A percentile compares a stretch with the other conserved stretches of the same genome.
Conservation (phyloP, 768 basidiomycete species). For the Pisolithus orientalis region DNA sequence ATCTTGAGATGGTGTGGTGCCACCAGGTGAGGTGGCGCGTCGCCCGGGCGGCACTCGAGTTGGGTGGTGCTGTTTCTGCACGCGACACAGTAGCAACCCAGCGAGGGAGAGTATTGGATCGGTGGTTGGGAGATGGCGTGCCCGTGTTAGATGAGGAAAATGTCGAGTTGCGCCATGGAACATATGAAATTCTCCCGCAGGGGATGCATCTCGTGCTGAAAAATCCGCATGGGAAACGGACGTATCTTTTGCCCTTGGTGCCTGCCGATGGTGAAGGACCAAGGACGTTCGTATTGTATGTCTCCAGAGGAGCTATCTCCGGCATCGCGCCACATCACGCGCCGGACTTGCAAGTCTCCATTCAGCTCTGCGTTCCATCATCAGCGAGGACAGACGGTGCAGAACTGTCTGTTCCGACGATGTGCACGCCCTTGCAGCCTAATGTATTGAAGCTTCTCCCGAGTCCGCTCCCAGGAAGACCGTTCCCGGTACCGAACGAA, state of each 20-base stretch:
- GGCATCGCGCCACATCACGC: constrained; percentile 45
- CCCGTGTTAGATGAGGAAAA: constrained; percentile 5
- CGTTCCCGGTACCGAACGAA: constrained; percentile 62
- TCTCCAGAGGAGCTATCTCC: constrained; percentile 52
- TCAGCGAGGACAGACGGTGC: constrained; percentile 5
- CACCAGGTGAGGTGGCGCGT: constrained; percentile 92
- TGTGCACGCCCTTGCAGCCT: constrained; percentile 43
- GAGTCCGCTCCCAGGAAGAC: constrained; percentile 41
- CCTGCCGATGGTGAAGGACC: not conserved
- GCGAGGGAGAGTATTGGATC: constrained; percentile 39
- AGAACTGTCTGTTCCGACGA: constrained; percentile 9
- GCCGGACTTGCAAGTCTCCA: constrained; percentile 38
- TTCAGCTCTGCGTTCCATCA: constrained; percentile 37
- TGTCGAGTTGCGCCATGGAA: constrained; percentile 5
- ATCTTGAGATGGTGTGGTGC: constrained; percentile 98
- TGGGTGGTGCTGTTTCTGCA: constrained; percentile 29
- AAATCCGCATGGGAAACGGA: constrained; percentile 36
- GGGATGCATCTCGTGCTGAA: constrained; percentile 36
- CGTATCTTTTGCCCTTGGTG: constrained; percentile 44
- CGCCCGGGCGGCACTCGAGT: constrained; percentile 72
- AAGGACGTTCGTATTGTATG: constrained; percentile 45
- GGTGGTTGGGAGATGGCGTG: constrained; percentile 62
- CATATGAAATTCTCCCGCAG: constrained; percentile 33
- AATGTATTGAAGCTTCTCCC: constrained; percentile 56
- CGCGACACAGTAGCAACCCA: constrained; percentile 16